These are phyloP conservation scores for Tilletia walkeri DNA, from an alignment of 1,284 basidiomycete genomes.

Conservation along the genomic window DNA sequence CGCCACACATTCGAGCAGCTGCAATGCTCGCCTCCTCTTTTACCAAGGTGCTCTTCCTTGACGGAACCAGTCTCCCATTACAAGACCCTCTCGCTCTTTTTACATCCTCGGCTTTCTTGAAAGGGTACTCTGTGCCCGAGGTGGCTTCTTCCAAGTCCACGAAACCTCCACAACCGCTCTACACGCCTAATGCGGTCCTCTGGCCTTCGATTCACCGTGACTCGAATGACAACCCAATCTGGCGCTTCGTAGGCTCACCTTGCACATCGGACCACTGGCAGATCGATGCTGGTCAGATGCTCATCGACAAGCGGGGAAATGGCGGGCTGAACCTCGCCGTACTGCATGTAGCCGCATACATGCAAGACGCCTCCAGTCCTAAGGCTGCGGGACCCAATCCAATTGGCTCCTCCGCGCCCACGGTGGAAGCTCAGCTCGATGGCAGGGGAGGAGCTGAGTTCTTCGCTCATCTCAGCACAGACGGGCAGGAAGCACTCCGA, in stretches of 20 bases:
- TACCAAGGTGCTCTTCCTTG: constrained; percentile 58
- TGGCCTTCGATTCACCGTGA: constrained; percentile 61
- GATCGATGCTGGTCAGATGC: constrained; percentile 59
- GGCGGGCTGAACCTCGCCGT: constrained; percentile 59
- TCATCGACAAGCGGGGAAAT: constrained; percentile 60
- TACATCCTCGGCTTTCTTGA: constrained; percentile 17
- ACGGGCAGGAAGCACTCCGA: constrained; percentile 11
- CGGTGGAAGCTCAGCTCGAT: constrained; percentile 1
- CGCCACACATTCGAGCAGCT: constrained; percentile 39
- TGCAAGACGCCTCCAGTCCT: constrained; percentile 58
- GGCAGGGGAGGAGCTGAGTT: constrained; percentile 5
- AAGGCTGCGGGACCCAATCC: constrained; percentile 57
- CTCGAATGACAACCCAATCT: constrained; percentile 60
- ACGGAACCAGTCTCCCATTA: constrained; percentile 59
- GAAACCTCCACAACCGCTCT: constrained; percentile 30
- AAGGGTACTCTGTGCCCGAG: not conserved
- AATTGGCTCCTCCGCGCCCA: not conserved
- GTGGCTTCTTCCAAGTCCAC: constrained; percentile 18
- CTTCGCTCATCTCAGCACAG: not conserved
- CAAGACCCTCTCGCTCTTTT: constrained; percentile 47
- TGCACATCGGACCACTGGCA: constrained; percentile 58
- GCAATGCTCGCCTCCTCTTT: constrained; percentile 59
- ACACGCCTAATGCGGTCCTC: constrained; percentile 57
- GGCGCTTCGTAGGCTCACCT: constrained; percentile 58
- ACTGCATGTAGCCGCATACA: constrained; percentile 58